Evolutionary conservation across 352 stramenopile genomes (phyloP).

Genomic region (Globisporangium barbulae): DNA sequence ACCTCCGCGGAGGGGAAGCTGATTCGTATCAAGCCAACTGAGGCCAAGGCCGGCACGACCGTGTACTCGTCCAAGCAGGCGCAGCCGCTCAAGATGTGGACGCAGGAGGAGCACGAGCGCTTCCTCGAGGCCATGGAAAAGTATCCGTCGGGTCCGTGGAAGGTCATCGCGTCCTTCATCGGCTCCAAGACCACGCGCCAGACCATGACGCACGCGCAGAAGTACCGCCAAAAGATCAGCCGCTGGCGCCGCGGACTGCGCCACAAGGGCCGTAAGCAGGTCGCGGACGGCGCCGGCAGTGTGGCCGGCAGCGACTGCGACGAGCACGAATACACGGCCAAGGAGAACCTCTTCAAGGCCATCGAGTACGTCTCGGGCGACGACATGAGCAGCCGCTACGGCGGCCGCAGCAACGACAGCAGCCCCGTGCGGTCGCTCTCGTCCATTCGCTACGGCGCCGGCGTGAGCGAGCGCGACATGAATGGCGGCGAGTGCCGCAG

Average conservation of each 20-base stretch:
- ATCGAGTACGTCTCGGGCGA: slow-evolving; percentile 66
- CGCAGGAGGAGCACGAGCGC: slow-evolving; percentile 81
- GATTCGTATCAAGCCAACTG: slow-evolving; percentile 82
- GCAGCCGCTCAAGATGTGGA: slow-evolving; percentile 85
- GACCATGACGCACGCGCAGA: slow-evolving; percentile 89
- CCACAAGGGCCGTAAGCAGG: slow-evolving; percentile 78
- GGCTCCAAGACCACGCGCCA: slow-evolving; percentile 90
- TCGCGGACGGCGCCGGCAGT: slow-evolving; percentile 23
- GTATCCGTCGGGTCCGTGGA: slow-evolving; percentile 80
- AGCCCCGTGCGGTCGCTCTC: slow-evolving; percentile 40
- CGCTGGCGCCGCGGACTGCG: slow-evolving; percentile 72
- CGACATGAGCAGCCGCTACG: slow-evolving; percentile 32
- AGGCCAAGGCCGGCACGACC: slow-evolving; percentile 79
- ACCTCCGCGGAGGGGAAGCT: slow-evolving; percentile 72
- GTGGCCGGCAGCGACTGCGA: slow-evolving; percentile 31
- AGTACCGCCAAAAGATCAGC: slow-evolving; percentile 85
- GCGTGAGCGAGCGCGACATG: slow-evolving; percentile 18
- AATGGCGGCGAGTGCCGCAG: slow-evolving; percentile 25
- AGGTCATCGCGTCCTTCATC: slow-evolving; percentile 79
- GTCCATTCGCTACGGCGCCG: slow-evolving; percentile 19
- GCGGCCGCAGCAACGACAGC: slow-evolving; percentile 12
- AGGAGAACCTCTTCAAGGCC: slow-evolving; percentile 57
- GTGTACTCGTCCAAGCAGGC: slow-evolving; percentile 84
- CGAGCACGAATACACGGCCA: slow-evolving; percentile 43
- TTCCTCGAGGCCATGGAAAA: slow-evolving; percentile 86